phyloP scores from a whole-genome alignment of 2,329 filamentous ascomycete species.

The Acrodontium crateriforme region DNA sequence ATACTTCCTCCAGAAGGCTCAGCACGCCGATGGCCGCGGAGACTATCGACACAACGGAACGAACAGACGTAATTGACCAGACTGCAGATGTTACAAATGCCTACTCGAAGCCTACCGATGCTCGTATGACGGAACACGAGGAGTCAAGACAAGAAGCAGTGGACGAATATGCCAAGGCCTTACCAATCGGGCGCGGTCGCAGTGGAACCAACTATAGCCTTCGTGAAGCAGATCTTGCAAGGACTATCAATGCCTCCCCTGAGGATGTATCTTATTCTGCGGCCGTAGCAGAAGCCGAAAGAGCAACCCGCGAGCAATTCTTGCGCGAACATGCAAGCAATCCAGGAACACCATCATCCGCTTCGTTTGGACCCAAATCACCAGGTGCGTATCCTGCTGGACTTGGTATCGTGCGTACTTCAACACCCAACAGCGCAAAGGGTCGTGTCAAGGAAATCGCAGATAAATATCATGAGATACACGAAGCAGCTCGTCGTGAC shows the following conservation, averaged over 20 bases:
- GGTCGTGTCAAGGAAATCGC: conserved; percentile 38
- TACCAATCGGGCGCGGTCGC: conserved; percentile 13
- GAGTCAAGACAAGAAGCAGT: background rate
- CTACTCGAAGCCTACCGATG: conserved; percentile 10
- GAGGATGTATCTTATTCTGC: conserved; percentile 8
- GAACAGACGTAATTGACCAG: conserved; percentile 12
- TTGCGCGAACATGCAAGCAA: conserved; percentile 12
- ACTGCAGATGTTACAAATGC: conserved; percentile 13
- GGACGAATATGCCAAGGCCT: conserved; percentile 4
- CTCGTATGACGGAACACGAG: conserved; percentile 4
- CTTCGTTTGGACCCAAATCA: conserved; percentile 3
- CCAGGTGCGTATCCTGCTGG: conserved; percentile 5
- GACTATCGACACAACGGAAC: conserved; percentile 8
- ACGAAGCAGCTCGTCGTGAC: conserved; percentile 30
- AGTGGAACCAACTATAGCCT: conserved; percentile 21
- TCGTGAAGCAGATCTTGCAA: conserved; percentile 20
- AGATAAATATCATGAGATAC: conserved; percentile 34
- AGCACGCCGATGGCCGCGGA: conserved; percentile 17
- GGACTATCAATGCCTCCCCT: conserved; percentile 13
- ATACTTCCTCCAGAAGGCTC: conserved; percentile 10
- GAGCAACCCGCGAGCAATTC: conserved; percentile 12
- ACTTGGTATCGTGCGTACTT: conserved; percentile 5
- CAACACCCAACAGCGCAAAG: conserved; percentile 26
- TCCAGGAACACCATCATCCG: conserved; percentile 1
- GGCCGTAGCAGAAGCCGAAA: conserved; percentile 12